These are phyloP conservation scores for Sarocladium strictum DNA, from an alignment of 2,329 filamentous ascomycete genomes.

Conservation along the genomic window DNA sequence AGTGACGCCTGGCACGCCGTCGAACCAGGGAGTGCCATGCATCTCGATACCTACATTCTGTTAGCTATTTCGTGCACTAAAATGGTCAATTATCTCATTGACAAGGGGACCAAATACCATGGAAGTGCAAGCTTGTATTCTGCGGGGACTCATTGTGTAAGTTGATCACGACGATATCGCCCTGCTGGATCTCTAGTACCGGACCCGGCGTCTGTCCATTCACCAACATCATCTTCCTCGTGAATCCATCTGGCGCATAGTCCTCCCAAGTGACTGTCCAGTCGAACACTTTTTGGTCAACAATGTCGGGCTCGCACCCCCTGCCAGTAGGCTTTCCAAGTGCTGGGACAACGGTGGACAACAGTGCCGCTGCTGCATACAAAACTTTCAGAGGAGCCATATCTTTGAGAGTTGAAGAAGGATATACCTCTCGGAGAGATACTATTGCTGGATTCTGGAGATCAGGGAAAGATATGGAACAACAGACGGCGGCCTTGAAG, in stretches of 20 bases:
- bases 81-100: background rate
- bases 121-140: conserved; percentile 44
- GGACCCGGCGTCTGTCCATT: conserved; percentile 60
- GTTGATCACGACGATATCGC: conserved; percentile 38
- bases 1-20: conserved; percentile 52
- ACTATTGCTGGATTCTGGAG: background rate
- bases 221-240: conserved; percentile 40
- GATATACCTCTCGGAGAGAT: background rate
- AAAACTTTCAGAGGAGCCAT: background rate
- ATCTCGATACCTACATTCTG: conserved; percentile 37
- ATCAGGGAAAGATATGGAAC: background rate
- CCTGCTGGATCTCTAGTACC: conserved; percentile 45
- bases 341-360: background rate
- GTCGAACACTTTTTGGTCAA: background rate
- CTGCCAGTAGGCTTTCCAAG: background rate
- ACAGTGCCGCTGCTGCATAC: background rate
- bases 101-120: conserved; percentile 27
- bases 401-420: background rate
- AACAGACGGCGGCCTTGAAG: background rate
- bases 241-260: conserved; percentile 36
- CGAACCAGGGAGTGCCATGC: conserved; percentile 49
- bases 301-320: background rate
- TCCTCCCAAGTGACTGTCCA: conserved; percentile 4
- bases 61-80: background rate
- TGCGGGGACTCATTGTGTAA: conserved; percentile 41